phyloP scores from a whole-genome alignment of 805 yeast species.

The Clavispora vitiphila region DNA sequence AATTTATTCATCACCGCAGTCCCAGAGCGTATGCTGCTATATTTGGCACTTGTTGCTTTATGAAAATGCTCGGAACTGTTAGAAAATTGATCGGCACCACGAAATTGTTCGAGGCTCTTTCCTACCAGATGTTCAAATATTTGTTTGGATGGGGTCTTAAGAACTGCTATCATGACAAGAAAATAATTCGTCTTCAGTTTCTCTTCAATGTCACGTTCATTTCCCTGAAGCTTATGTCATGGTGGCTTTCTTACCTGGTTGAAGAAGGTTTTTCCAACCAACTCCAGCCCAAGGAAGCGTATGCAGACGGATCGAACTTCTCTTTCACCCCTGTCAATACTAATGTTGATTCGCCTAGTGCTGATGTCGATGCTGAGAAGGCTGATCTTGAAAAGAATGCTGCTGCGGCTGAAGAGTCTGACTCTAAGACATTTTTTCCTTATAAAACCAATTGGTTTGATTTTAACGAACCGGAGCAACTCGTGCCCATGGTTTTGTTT shows the following conservation, averaged over 20 bases:
- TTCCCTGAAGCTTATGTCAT: conserved; percentile 74
- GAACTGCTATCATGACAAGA: conserved; percentile 59
- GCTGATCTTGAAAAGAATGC: background rate
- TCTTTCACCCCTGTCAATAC: conserved; percentile 19
- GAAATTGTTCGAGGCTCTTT: conserved; percentile 50
- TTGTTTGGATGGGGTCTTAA: conserved; percentile 83
- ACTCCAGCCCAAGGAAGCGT: conserved; percentile 28
- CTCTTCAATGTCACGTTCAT: conserved; percentile 82
- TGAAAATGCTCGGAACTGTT: conserved; percentile 66
- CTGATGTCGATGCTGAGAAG: conserved; percentile 2
- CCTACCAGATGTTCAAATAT: conserved; percentile 81
- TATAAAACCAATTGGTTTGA: conserved; percentile 51
- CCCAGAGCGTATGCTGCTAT: conserved; percentile 40
- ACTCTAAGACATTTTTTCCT: conserved; percentile 53
- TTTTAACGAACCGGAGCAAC: conserved; percentile 19
- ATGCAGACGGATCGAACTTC: conserved; percentile 23
- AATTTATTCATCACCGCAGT: conserved; percentile 53
- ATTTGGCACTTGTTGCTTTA: conserved; percentile 75
- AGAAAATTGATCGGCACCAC: conserved; percentile 41
- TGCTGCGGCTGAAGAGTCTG: conserved; percentile 6
- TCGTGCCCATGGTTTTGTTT: conserved; percentile 60
- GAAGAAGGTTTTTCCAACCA: conserved; percentile 38
- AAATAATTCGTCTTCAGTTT: conserved; percentile 67
- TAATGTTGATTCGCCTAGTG: conserved; percentile 13
- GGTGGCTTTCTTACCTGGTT: conserved; percentile 68